A percentile compares a stretch with the other conserved stretches of the same genome.
These are phyloP conservation scores for Rhynchosporium agropyri DNA, from an alignment of 2,329 filamentous ascomycete species.

Conservation along the genomic window DNA sequence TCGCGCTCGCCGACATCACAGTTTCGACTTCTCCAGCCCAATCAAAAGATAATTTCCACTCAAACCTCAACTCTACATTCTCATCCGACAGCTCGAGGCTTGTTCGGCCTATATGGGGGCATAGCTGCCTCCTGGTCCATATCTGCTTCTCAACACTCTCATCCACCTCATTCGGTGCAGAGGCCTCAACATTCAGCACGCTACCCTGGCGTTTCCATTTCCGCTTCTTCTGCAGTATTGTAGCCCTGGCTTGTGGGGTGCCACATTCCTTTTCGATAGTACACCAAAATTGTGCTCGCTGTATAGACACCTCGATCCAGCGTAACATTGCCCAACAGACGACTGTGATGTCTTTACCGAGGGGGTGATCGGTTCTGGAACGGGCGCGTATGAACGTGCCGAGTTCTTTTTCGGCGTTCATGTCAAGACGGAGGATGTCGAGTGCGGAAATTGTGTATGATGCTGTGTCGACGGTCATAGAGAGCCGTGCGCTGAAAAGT, in stretches of 20 bases:
- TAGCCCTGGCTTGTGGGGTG: conserved; percentile 40
- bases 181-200: conserved; percentile 39
- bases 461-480: conserved; percentile 60
- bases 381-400: conserved; percentile 49
- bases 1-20: conserved; percentile 55
- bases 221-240: conserved; percentile 25
- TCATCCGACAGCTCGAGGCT: conserved; percentile 43
- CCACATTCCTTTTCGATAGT: conserved; percentile 53
- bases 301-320: conserved; percentile 64
- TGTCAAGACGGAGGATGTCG: conserved; percentile 57
- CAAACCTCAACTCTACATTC: conserved; percentile 48
- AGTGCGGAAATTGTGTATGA: conserved; percentile 56
- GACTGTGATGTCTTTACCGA: conserved; percentile 60
- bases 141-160: conserved; percentile 31
- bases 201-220: conserved; percentile 31
- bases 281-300: conserved; percentile 65
- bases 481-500: conserved; percentile 59
- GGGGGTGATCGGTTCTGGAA: conserved; percentile 47
- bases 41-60: conserved; percentile 68
- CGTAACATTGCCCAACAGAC: conserved; percentile 69
- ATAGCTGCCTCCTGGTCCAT: conserved; percentile 51
- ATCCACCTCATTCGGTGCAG: conserved; percentile 34
- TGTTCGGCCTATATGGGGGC: conserved; percentile 57
- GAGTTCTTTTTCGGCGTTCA: conserved; percentile 61
- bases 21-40: conserved; percentile 73